These are phyloP conservation scores for Fusarium oxysporum DNA, from an alignment of 2,329 filamentous ascomycete genomes.

Conservation along the genomic window DNA sequence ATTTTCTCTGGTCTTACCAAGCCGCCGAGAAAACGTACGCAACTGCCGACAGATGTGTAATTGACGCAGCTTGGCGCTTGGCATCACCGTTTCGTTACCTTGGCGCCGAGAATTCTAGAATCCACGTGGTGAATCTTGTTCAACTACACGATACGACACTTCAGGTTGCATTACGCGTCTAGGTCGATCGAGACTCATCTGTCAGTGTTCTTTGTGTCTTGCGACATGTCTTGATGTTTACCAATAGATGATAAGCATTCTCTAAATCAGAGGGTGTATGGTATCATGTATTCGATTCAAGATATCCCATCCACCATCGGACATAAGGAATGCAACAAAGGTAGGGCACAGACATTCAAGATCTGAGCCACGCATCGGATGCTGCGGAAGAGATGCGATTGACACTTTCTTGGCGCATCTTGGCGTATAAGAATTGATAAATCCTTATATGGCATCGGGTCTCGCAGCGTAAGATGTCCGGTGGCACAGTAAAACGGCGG, in stretches of 20 bases:
- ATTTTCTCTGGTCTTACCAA: not conserved
- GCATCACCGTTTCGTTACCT: not conserved
- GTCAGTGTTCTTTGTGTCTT: accelerated
- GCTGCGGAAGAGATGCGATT: conserved; percentile 10
- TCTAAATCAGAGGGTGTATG: not conserved
- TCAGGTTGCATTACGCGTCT: not conserved
- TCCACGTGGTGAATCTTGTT: not conserved
- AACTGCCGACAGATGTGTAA: not conserved
- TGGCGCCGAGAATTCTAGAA: conserved; percentile 9
- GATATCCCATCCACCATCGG: not conserved
- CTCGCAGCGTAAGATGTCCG: not conserved
- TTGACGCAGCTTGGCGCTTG: not conserved
- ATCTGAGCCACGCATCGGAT: not conserved
- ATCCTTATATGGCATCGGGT: not conserved
- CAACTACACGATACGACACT: not conserved
- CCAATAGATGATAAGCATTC: too few species aligned
- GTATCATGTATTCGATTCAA: not conserved
- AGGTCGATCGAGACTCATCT: not conserved
- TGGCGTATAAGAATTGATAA: not conserved
- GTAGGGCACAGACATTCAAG: not conserved
- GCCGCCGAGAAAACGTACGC: not conserved
- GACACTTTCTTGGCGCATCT: not conserved
- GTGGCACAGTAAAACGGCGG: not conserved
- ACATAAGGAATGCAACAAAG: not conserved
- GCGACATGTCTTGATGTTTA: not conserved